Evolutionary conservation across 495 filamentous ascomycete species (phyloP).

Genomic region (Parathielavia hyrcaniae): DNA sequence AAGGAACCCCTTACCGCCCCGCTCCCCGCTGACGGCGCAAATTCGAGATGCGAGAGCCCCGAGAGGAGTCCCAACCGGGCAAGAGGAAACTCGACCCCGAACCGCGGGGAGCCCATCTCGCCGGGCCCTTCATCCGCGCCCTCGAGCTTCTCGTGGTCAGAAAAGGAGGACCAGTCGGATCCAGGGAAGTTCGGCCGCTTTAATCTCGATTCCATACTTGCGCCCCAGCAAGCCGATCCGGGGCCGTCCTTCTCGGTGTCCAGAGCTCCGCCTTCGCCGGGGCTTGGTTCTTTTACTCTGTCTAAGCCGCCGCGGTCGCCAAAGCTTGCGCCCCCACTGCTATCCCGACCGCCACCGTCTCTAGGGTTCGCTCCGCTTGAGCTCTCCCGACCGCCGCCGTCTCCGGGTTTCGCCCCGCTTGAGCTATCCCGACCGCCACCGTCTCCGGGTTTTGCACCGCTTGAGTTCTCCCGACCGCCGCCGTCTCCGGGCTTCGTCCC

Average conservation of each 20-base stretch:
- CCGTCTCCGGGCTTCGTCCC: slow-evolving; percentile 24
- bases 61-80: slow-evolving; percentile 34
- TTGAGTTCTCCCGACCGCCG: slow-evolving; percentile 17
- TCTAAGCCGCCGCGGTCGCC: slow-evolving; percentile 13
- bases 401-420: too few relatives aligned
- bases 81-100: slow-evolving; percentile 39
- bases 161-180: slow-evolving; percentile 40
- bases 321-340: slow-evolving; percentile 3
- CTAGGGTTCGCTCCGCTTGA: too few relatives aligned
- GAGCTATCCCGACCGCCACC: too few relatives aligned
- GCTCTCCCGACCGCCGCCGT: too few relatives aligned
- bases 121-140: slow-evolving; percentile 56
- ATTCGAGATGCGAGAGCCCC: slow-evolving; percentile 14
- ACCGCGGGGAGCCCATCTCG: slow-evolving; percentile 41
- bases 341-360: too few relatives aligned
- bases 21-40: slow-evolving; percentile 40
- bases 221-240: slow-evolving; percentile 22
- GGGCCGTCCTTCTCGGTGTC: slow-evolving; percentile 26
- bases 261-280: slow-evolving; percentile 28
- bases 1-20: slow-evolving; percentile 49
- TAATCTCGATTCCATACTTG: slow-evolving; percentile 28
- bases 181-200: slow-evolving; percentile 37
- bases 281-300: slow-evolving; percentile 9
- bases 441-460: slow-evolving; percentile 20
- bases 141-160: slow-evolving; percentile 47